phyloP scores from a whole-genome alignment of 1,139 yeast genomes.

The Meyerozyma elateridarum region DNA sequence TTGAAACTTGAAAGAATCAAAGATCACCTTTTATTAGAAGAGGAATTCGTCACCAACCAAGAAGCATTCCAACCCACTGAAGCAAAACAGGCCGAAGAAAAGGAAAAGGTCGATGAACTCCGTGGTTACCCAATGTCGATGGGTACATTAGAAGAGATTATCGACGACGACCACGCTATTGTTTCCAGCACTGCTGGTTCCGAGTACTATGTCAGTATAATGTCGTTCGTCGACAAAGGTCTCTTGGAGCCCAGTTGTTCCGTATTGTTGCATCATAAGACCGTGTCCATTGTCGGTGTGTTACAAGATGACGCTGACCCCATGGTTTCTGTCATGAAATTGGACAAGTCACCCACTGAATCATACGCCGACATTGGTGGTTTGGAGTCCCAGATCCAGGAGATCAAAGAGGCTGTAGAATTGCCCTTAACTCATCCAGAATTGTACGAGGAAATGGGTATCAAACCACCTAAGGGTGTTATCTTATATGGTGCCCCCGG shows the following conservation, averaged over 20 bases:
- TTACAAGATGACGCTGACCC: constrained; percentile 97
- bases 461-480: constrained; percentile 98
- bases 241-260: constrained; percentile 97
- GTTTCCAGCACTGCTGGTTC: constrained; percentile 96
- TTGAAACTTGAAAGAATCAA: constrained; percentile 93
- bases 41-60: constrained; percentile 92
- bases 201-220: constrained; percentile 90
- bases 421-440: constrained; percentile 97
- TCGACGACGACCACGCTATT: constrained; percentile 98
- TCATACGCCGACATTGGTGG: constrained; percentile 98
- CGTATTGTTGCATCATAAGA: constrained; percentile 89
- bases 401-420: constrained; percentile 96
- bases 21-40: constrained; percentile 91
- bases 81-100: constrained; percentile 93
- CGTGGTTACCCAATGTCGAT: constrained; percentile 97
- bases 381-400: constrained; percentile 91
- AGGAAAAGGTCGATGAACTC: constrained; percentile 90
- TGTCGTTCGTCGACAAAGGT: constrained; percentile 98
- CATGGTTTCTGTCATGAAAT: constrained; percentile 95
- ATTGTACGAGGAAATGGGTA: constrained; percentile 98
- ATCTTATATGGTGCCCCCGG: constrained; percentile 99
- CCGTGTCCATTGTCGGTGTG: constrained; percentile 92
- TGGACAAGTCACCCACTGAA: constrained; percentile 96
- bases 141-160: constrained; percentile 94
- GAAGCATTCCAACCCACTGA: constrained; percentile 95